Conservation (phyloP, 1,284 basidiomycete species). For the Fomitopsis pinicola region DNA sequence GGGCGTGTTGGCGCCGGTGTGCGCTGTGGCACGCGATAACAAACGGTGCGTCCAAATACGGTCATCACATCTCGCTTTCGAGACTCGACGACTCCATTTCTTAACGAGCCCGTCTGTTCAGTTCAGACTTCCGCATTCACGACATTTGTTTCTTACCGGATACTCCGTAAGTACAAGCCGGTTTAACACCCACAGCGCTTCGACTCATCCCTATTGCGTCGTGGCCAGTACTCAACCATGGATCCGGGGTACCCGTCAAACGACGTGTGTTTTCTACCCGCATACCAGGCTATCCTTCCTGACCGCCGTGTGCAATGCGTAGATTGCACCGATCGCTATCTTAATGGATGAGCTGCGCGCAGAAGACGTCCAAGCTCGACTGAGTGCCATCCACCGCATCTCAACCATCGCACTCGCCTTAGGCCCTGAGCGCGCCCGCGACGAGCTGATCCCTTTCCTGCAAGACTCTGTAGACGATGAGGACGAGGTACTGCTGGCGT, state of each 20-base stretch:
- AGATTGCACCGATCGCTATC: conserved; percentile 85
- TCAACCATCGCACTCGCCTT: conserved; percentile 98
- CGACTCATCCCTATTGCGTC: neutral
- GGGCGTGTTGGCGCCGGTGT: neutral
- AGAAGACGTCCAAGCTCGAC: conserved; percentile 90
- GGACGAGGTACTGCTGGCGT: conserved; percentile 95
- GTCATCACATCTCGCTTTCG: conserved; percentile 19
- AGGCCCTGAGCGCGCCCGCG: conserved; percentile 91
- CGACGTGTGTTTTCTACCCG: conserved; percentile 40
- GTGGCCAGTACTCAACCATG: conserved; percentile 37
- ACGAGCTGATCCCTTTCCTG: conserved; percentile 96
- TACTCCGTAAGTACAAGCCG: neutral
- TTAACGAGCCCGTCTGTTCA: neutral
- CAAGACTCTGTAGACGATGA: conserved; percentile 99
- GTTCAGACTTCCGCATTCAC: neutral
- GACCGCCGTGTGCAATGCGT: neutral
- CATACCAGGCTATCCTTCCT: neutral
- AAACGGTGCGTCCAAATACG: conserved; percentile 16
- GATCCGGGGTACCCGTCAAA: conserved; percentile 56
- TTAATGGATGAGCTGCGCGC: conserved; percentile 95
- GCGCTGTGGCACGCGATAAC: neutral
- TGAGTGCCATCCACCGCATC: conserved; percentile 97
- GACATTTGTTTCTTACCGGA: neutral
- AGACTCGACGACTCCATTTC: conserved; percentile 7
- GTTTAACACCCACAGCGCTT: neutral